Evolutionary conservation across 805 yeast genomes (phyloP).

Genomic region (Saccharomycopsis fodiens): DNA sequence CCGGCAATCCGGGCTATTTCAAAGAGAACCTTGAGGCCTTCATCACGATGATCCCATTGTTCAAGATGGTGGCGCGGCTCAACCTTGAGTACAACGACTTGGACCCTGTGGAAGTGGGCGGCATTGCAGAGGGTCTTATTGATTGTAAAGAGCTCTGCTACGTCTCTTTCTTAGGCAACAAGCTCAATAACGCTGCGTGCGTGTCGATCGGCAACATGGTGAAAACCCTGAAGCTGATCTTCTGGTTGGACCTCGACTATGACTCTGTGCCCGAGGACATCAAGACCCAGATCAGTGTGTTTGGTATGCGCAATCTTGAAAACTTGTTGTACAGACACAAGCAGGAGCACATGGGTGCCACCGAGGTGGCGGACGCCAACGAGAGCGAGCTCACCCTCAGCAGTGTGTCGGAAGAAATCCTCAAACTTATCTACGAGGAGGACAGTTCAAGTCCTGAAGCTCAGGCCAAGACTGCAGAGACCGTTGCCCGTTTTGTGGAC

Average conservation of each 20-base stretch:
- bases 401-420: constrained; percentile 15
- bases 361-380: background rate
- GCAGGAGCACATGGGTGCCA: background rate
- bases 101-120: constrained; percentile 44
- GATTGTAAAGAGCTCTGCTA: constrained; percentile 57
- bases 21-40: constrained; percentile 11
- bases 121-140: constrained; percentile 67
- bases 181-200: constrained; percentile 57
- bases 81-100: constrained; percentile 67
- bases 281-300: constrained; percentile 62
- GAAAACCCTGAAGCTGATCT: constrained; percentile 51
- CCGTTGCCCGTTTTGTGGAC: constrained; percentile 26
- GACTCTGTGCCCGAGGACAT: constrained; percentile 48
- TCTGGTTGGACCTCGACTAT: constrained; percentile 60
- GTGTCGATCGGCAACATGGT: constrained; percentile 36
- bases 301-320: constrained; percentile 79
- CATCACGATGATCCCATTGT: constrained; percentile 45
- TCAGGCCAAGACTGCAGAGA: constrained; percentile 2
- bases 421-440: constrained; percentile 5
- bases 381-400: constrained; percentile 9
- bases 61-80: constrained; percentile 53
- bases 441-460: constrained; percentile 2
- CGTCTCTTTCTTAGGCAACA: constrained; percentile 63
- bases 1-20: constrained; percentile 67
- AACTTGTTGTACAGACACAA: constrained; percentile 30